Conservation (phyloP, 2,329 filamentous ascomycete genomes). For the Fusarium sp. region DNA sequence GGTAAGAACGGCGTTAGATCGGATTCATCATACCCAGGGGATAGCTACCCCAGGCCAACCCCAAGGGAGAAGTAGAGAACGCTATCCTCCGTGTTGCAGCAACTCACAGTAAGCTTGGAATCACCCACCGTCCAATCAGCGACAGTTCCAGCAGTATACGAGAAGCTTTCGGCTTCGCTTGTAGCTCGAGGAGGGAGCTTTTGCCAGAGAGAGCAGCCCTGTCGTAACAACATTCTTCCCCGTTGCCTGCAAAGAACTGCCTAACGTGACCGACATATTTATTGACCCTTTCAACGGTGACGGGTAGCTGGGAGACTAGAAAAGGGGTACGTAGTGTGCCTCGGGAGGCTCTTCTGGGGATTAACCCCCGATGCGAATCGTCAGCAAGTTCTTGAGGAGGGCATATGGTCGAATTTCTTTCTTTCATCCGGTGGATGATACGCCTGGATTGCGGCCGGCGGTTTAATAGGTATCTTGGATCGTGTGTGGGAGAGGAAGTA, state of each 20-base stretch:
- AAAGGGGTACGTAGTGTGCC: not conserved
- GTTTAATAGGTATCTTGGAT: conserved; percentile 3
- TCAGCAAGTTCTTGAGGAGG: not conserved
- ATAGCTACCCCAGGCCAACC: not conserved
- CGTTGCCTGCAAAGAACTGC: not conserved
- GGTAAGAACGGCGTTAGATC: not conserved
- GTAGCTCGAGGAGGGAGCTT: not conserved
- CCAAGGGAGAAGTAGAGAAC: not conserved
- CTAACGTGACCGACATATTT: not conserved
- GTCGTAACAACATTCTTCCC: not conserved
- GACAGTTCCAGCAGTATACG: not conserved
- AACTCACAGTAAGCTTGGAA: no score
- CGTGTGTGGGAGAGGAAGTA: conserved; percentile 15
- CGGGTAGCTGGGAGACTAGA: not conserved
- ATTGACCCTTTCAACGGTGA: not conserved
- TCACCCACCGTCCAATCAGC: no score
- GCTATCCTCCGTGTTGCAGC: not conserved
- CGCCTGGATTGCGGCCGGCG: not conserved
- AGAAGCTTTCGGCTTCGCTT: not conserved
- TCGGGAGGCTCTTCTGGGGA: not conserved
- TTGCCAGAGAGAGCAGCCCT: not conserved
- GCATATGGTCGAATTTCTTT: not conserved
- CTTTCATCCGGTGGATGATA: not conserved
- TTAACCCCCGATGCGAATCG: not conserved
- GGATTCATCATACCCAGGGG: not conserved